Conservation (phyloP, 352 stramenopile species). For the Phytophthora podocarpi region DNA sequence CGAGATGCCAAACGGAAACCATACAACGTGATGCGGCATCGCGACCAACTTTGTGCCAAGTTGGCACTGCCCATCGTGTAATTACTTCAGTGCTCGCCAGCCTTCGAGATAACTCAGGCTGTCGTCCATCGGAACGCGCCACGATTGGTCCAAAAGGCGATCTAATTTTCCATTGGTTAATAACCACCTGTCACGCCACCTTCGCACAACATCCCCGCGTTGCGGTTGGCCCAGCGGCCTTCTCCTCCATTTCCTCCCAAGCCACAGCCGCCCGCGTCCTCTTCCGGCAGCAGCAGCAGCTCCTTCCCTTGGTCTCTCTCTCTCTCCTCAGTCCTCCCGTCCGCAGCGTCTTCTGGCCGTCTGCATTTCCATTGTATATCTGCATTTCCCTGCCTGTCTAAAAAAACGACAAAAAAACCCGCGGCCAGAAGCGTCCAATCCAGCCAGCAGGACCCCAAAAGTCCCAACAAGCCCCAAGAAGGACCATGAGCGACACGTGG, state of each 20-base stretch:
- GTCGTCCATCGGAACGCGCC: neutral
- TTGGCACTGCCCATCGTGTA: too few species aligned
- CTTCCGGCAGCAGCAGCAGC: neutral
- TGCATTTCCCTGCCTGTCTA: constrained; percentile 14
- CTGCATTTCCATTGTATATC: constrained; percentile 8
- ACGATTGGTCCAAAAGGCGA: neutral
- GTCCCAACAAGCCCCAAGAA: too few species aligned
- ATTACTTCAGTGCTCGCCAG: too few species aligned
- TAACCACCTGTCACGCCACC: too few species aligned
- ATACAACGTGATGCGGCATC: too few species aligned
- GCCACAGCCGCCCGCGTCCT: neutral
- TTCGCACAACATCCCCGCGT: too few species aligned
- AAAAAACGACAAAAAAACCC: constrained; percentile 3
- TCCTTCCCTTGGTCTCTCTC: neutral
- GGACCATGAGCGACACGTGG: constrained; percentile 59
- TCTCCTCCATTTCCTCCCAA: constrained; percentile 12
- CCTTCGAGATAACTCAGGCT: constrained; percentile 1
- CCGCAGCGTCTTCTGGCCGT: constrained; percentile 2
- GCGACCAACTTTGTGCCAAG: too few species aligned
- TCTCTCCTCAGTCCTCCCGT: neutral
- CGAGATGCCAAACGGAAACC: too few species aligned
- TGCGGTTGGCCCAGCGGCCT: constrained; percentile 5
- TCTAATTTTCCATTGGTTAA: constrained; percentile 5
- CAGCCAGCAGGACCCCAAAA: too few species aligned
- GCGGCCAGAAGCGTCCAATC: constrained; percentile 4